These are phyloP conservation scores for Eucalyptus cloeziana DNA, from an alignment of 345 rosid genomes.

Conservation along the genomic window DNA sequence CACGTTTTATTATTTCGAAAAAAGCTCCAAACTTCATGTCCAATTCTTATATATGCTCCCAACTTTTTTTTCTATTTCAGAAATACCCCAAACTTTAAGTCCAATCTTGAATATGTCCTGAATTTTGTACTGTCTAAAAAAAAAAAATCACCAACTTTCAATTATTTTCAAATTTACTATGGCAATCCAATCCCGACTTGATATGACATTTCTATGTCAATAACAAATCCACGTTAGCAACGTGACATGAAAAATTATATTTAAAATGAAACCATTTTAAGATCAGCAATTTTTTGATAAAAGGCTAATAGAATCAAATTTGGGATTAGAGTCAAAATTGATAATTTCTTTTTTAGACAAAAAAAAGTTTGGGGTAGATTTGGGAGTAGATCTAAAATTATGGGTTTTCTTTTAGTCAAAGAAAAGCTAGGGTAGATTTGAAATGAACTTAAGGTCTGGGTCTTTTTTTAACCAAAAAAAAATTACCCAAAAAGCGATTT, in stretches of 20 bases:
- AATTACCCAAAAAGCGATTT: too few species aligned
- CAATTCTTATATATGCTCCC: background rate
- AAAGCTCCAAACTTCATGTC: background rate
- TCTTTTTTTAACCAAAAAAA: too few species aligned
- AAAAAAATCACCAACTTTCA: background rate
- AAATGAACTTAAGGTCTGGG: background rate
- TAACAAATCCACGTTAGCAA: accelerated
- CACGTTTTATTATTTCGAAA: too few species aligned
- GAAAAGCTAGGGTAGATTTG: background rate
- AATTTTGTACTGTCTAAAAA: too few species aligned
- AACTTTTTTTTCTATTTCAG: background rate
- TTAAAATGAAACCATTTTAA: too few species aligned
- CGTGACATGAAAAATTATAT: background rate
- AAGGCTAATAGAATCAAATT: too few species aligned
- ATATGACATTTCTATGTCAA: too few species aligned
- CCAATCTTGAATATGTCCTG: too few species aligned
- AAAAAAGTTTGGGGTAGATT: background rate
- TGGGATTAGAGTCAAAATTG: too few species aligned
- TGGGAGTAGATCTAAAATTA: background rate
- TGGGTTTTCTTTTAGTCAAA: background rate
- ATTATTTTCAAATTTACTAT: background rate
- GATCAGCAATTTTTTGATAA: accelerated
- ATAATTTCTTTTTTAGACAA: too few species aligned
- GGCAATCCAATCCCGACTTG: background rate
- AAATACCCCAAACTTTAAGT: too few species aligned